Percentiles rank a stretch among this genome's conserved stretches.
These are phyloP conservation scores for Chaetomium globosum DNA, from an alignment of 2,329 filamentous ascomycete species.

Conservation along the genomic window DNA sequence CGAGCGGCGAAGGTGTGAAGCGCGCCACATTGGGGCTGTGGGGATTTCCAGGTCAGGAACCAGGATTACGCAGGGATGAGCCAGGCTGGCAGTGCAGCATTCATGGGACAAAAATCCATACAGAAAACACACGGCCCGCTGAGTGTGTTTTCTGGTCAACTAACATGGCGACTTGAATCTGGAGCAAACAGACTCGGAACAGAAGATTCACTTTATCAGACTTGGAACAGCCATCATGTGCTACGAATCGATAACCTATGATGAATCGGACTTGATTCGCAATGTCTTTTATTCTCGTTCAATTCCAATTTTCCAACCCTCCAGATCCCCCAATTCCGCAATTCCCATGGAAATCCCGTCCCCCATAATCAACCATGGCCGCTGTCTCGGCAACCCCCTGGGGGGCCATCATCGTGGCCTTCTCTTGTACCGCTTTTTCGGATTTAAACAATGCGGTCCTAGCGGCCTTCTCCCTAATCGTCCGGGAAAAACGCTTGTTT, in stretches of 20 bases:
- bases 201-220: not conserved
- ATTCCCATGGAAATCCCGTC: not conserved
- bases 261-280: no score
- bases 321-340: not conserved
- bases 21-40: conserved; percentile 33
- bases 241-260: not conserved
- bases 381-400: not conserved
- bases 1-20: conserved; percentile 37
- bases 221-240: not conserved
- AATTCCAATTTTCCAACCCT: not conserved
- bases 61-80: not conserved
- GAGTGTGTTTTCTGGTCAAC: conserved; percentile 12
- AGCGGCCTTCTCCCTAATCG: conserved; percentile 11
- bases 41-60: conserved; percentile 1
- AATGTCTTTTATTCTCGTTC: not conserved
- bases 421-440: conserved; percentile 23
- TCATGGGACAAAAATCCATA: not conserved
- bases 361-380: not conserved
- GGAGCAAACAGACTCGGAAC: not conserved
- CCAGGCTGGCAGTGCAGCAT: not conserved
- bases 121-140: conserved; percentile 9
- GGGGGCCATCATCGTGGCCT: conserved; percentile 11
- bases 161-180: not conserved
- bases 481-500: conserved; percentile 16
- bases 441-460: conserved; percentile 15